Evolutionary conservation across 129 eudicot genomes (phyloP), one percentile per base, ranked within the genome.

Genomic region (Pulicaria dysenterica): DNA sequence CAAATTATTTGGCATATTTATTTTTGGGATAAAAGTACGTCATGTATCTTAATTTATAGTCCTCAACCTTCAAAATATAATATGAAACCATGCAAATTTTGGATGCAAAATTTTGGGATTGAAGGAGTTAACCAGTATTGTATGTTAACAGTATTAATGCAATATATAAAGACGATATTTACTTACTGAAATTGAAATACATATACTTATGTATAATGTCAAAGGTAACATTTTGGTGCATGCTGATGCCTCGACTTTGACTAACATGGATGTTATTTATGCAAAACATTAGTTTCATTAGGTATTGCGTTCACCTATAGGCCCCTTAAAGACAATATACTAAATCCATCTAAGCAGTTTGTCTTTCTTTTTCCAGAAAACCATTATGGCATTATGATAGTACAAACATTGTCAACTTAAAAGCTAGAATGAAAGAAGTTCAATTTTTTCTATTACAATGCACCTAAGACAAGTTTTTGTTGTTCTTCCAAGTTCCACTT

Each of bases 361-460:
- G 12, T 34, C 12, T n/a, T 59, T 34, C 12, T n/a, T 59, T 59
- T 37, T 12, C 2, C 45, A 11, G 19, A n/a, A 36, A 59, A 59
- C 65, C 19, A 59, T 59, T 34, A 59, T 59, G 62, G 36, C 19
- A 59, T 59, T 34, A 59, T 59, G 62, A 59, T 37, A 13, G 36
- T 31, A 31, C 8, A 19, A 31, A 57, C 8, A 57, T 9, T n/a
- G 24, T 57, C 40, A 24, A 57, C 4, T 11, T 17, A 6, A 17
- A 55, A 56, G 31, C 37, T 56, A 56, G 61, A 58, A 58, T 2
- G 31, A 58, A 9, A 58, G 43, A 59, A 19, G 11, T 12, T 11
- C 10, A 8, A 57, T 8, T 31, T 57, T 57, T 11, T 5, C 9
- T 57, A 31, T 31, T 24, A 57, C 9, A 57, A 19, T 31, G 39